Conservation (phyloP, 2,329 filamentous ascomycete species). For the Aspergillus puulaauensis region DNA sequence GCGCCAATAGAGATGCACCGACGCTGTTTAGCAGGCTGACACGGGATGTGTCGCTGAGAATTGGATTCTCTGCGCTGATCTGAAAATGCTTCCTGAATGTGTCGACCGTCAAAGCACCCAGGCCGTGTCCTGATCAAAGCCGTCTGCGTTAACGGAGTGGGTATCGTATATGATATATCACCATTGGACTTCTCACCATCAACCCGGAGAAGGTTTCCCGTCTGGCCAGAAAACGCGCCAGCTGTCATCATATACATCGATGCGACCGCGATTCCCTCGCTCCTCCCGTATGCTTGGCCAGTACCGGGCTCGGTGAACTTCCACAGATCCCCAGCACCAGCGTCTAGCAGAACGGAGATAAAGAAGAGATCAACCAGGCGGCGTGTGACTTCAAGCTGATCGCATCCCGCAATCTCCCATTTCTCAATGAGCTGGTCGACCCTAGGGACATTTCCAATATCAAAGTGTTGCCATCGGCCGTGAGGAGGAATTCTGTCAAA, state of each 20-base stretch:
- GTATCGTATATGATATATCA: too few species aligned
- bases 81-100: constrained; percentile 45
- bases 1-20: constrained; percentile 41
- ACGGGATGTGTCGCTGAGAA: constrained; percentile 48
- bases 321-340: constrained; percentile 54
- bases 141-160: neutral
- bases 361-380: constrained; percentile 62
- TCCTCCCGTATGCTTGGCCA: constrained; percentile 37
- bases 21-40: constrained; percentile 43
- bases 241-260: constrained; percentile 50
- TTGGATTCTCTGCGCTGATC: constrained; percentile 44
- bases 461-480: constrained; percentile 64
- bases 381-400: constrained; percentile 51
- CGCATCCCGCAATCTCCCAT: constrained; percentile 46
- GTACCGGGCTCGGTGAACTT: constrained; percentile 43
- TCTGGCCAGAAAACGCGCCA: constrained; percentile 11
- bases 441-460: constrained; percentile 55
- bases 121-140: neutral
- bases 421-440: constrained; percentile 46
- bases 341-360: constrained; percentile 59
- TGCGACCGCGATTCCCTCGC: constrained; percentile 55
- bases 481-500: constrained; percentile 54
- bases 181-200: too few species aligned
- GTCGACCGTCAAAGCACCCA: constrained; percentile 31
- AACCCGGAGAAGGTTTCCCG: too few species aligned